Evolutionary conservation across 148 eudicot species (phyloP).

Genomic region (Rhododendron simsii): DNA sequence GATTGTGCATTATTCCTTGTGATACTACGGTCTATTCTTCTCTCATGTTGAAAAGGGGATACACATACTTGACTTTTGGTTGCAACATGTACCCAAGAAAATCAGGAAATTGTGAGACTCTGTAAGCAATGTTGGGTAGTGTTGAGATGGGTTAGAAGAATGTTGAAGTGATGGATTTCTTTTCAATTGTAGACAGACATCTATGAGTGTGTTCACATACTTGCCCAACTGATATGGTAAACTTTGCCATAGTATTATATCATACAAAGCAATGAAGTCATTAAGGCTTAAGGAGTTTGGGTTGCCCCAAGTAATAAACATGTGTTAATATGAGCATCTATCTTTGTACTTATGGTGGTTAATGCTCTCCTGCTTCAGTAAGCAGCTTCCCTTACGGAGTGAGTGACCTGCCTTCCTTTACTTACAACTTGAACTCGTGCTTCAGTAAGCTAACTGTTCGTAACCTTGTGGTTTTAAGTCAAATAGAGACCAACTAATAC

Average conservation of each 20-base stretch:
- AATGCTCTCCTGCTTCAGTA: not conserved
- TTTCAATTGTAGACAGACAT: not conserved
- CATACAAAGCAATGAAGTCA: not conserved
- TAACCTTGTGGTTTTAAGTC: not conserved
- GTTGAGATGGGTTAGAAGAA: not conserved
- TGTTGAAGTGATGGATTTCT: not conserved
- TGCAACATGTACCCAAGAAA: not conserved
- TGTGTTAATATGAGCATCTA: not conserved
- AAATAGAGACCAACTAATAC: not conserved
- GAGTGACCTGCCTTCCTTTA: not conserved
- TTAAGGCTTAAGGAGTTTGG: not conserved
- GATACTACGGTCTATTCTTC: not conserved
- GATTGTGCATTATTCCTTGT: not conserved
- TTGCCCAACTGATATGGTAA: not conserved
- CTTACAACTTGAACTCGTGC: not conserved
- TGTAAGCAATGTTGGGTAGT: not conserved
- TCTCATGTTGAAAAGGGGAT: not conserved
- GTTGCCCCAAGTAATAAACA: not conserved
- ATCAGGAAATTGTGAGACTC: not conserved
- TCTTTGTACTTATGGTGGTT: not conserved
- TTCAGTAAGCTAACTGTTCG: not conserved
- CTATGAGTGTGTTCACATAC: not conserved
- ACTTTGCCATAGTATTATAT: not conserved
- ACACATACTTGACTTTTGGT: not conserved
- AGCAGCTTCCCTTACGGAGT: not conserved